These are phyloP conservation scores for Fusarium redolens DNA, from an alignment of 2,329 filamentous ascomycete genomes.

Conservation along the genomic window DNA sequence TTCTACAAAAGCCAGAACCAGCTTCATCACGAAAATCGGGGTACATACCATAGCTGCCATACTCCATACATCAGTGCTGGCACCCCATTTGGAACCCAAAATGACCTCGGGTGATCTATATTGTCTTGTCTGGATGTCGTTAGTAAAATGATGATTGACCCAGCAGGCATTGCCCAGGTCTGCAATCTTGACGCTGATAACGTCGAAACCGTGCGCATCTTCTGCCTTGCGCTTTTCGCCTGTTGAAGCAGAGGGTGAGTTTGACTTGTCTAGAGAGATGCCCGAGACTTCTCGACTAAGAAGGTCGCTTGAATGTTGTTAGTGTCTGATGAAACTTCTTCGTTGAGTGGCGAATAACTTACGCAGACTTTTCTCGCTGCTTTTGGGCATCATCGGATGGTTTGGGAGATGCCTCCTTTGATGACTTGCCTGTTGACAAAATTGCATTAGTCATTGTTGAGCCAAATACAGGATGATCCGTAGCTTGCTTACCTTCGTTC, in stretches of 20 bases:
- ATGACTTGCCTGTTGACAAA: constrained; percentile 47
- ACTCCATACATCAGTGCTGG: constrained; percentile 99
- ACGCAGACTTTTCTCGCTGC: constrained; percentile 94
- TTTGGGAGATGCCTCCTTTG: constrained; percentile 61
- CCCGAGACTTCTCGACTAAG: constrained; percentile 93
- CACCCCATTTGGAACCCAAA: constrained; percentile 95
- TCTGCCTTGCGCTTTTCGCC: constrained; percentile 73
- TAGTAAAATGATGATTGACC: constrained; percentile 99
- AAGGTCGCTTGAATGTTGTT: constrained; percentile 71
- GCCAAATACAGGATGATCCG: no score
- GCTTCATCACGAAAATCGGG: not conserved
- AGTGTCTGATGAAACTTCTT: not conserved
- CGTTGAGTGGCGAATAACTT: constrained; percentile 53
- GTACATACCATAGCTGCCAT: constrained; percentile 95
- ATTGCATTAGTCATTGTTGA: constrained; percentile 21
- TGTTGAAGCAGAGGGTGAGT: constrained; percentile 60
- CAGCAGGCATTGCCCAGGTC: constrained; percentile 98
- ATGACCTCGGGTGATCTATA: constrained; percentile 98
- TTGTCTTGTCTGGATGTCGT: constrained; percentile 98
- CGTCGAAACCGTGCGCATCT: constrained; percentile 69
- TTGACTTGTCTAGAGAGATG: constrained; percentile 87
- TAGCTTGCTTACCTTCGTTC: constrained; percentile 72
- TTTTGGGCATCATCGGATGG: constrained; percentile 75
- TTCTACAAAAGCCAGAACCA: not conserved
- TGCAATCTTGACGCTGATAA: constrained; percentile 98